phyloP scores from a whole-genome alignment of 345 rosid species.

The Reutealis trisperma region DNA sequence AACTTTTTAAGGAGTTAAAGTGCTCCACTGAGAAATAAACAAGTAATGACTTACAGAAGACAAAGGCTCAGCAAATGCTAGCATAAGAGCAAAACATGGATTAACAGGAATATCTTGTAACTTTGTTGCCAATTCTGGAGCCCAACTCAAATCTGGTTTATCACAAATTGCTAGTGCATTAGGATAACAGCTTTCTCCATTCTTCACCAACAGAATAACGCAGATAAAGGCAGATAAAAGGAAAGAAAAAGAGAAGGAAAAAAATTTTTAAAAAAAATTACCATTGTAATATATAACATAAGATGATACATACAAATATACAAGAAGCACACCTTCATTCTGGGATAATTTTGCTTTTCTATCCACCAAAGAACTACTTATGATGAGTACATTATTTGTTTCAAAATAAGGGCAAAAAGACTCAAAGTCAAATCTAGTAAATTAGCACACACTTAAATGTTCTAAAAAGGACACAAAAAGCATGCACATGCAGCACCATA shows the following conservation, averaged over 20 bases:
- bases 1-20: neutral
- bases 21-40: conserved; percentile 5
- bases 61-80: conserved; percentile 76
- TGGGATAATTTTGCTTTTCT: neutral
- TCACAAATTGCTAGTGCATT: conserved; percentile 6
- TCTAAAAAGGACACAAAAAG: no score
- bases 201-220: conserved; percentile 9
- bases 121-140: conserved; percentile 50
- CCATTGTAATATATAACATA: neutral
- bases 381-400: neutral
- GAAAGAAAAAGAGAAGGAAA: neutral
- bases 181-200: conserved; percentile 10
- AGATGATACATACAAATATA: neutral
- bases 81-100: conserved; percentile 84
- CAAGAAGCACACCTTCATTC: neutral
- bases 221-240: neutral
- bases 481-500: neutral
- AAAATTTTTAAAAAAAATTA: neutral
- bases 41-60: conserved; percentile 49
- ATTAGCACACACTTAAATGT: neutral
- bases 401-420: no score
- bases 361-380: no score
- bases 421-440: neutral
- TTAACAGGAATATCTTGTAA: conserved; percentile 61
- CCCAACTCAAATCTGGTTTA: conserved; percentile 57